Conservation (phyloP, 768 basidiomycete genomes). For the Galerina sulciceps region DNA sequence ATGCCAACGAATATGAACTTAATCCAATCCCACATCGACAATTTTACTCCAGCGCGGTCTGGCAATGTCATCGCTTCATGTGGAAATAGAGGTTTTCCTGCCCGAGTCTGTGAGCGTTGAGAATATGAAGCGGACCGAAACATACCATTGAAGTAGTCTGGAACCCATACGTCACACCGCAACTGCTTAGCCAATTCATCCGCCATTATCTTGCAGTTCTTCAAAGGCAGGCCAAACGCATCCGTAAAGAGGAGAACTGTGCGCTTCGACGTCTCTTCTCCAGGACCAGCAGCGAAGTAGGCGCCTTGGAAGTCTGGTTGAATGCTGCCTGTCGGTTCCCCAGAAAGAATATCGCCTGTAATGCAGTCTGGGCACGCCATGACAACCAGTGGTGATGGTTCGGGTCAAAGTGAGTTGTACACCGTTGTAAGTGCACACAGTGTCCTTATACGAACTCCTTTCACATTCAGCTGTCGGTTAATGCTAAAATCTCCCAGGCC, state of each 20-base stretch:
- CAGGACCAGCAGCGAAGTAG: conserved; percentile 40
- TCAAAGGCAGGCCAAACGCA: conserved; percentile 55
- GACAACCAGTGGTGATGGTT: neutral
- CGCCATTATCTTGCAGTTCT: conserved; percentile 60
- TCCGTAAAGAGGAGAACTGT: conserved; percentile 61
- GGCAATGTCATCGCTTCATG: conserved; percentile 29
- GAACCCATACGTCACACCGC: conserved; percentile 65
- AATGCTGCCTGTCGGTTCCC: conserved; percentile 48
- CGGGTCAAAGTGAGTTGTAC: neutral
- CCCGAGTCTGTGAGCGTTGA: neutral
- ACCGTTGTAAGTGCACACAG: neutral
- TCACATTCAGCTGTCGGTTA: too few relatives aligned
- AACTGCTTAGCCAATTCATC: conserved; percentile 53
- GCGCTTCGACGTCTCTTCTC: conserved; percentile 31
- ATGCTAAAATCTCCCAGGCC: too few relatives aligned
- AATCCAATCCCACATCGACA: conserved; percentile 29
- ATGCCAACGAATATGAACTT: conserved; percentile 24
- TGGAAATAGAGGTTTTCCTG: conserved; percentile 35
- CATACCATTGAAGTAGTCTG: conserved; percentile 61
- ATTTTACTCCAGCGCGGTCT: conserved; percentile 35
- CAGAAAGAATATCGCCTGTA: conserved; percentile 46
- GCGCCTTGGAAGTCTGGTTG: conserved; percentile 39
- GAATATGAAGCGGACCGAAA: neutral
- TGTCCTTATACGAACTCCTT: too few relatives aligned
- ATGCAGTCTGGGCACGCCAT: conserved; percentile 41